These are phyloP conservation scores for Jaapia argillacea DNA, from an alignment of 768 basidiomycete genomes.

Conservation along the genomic window DNA sequence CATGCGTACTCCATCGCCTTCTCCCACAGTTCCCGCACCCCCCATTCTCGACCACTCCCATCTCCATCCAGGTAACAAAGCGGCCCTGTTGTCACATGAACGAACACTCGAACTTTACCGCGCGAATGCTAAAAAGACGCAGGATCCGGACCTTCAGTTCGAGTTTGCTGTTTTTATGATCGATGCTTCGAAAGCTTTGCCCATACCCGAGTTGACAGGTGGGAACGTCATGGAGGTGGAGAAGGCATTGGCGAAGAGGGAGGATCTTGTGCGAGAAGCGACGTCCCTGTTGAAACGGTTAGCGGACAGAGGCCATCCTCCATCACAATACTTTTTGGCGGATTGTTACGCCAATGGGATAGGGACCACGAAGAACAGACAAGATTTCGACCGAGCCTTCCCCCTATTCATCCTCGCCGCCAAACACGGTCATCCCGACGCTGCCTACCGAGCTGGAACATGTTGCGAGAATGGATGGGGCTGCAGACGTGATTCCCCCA, in stretches of 20 bases:
- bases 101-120: conserved; percentile 96
- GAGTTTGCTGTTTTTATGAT: conserved; percentile 99
- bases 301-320: conserved; percentile 88
- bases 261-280: conserved; percentile 86
- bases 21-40: conserved; percentile 37
- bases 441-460: conserved; percentile 89
- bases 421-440: conserved; percentile 95
- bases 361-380: conserved; percentile 78
- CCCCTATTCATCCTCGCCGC: conserved; percentile 93
- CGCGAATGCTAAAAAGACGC: conserved; percentile 95
- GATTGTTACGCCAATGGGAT: conserved; percentile 99
- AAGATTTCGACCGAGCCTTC: conserved; percentile 96
- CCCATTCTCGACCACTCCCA: conserved; percentile 87
- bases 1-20: too few relatives aligned
- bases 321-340: conserved; percentile 95
- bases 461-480: conserved; percentile 99
- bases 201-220: conserved; percentile 58
- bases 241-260: conserved; percentile 70
- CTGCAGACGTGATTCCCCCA: conserved; percentile 83
- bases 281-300: conserved; percentile 79
- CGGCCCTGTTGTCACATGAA: conserved; percentile 88
- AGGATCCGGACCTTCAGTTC: conserved; percentile 95
- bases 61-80: conserved; percentile 86
- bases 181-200: conserved; percentile 87
- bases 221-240: conserved; percentile 77